Conservation (phyloP, 176 grass and related monocot species). For the Neostapfia colusana region DNA sequence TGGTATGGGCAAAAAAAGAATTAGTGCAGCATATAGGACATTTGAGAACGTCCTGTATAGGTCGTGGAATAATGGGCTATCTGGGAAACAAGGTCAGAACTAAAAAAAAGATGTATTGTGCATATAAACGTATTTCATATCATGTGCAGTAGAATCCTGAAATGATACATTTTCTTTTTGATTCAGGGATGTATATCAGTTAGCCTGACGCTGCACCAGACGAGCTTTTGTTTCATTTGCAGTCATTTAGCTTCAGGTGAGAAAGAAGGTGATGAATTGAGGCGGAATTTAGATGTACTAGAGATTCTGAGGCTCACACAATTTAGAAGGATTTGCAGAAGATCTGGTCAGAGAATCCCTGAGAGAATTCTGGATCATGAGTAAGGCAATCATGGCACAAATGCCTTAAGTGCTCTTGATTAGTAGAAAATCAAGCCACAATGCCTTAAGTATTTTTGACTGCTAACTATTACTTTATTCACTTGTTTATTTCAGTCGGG, state of each 20-base stretch:
- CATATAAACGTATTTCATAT: not conserved
- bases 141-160: not conserved
- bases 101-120: not conserved
- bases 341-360: slow-evolving; percentile 60
- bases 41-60: slow-evolving; percentile 78
- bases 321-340: slow-evolving; percentile 78
- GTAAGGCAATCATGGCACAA: slow-evolving; percentile 49
- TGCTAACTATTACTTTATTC: slow-evolving; percentile 3
- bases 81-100: slow-evolving; percentile 89
- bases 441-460: slow-evolving; percentile 11
- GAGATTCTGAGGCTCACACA: slow-evolving; percentile 77
- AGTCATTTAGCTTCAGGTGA: slow-evolving; percentile 81
- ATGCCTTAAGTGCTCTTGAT: not conserved
- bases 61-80: slow-evolving; percentile 85
- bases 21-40: slow-evolving; percentile 72
- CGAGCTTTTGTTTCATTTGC: slow-evolving; percentile 93
- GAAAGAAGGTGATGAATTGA: slow-evolving; percentile 77
- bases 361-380: slow-evolving; percentile 90
- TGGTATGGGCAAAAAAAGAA: slow-evolving; percentile 79
- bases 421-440: slow-evolving; percentile 33
- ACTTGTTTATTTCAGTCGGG: slow-evolving; percentile 47
- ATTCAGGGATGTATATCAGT: slow-evolving; percentile 89
- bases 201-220: slow-evolving; percentile 82
- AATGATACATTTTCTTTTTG: slow-evolving; percentile 9
- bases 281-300: slow-evolving; percentile 74